Base-by-base conservation (phyloP, 371 early-diverging fungal genomes). In the Mortierella polycephala region DNA sequence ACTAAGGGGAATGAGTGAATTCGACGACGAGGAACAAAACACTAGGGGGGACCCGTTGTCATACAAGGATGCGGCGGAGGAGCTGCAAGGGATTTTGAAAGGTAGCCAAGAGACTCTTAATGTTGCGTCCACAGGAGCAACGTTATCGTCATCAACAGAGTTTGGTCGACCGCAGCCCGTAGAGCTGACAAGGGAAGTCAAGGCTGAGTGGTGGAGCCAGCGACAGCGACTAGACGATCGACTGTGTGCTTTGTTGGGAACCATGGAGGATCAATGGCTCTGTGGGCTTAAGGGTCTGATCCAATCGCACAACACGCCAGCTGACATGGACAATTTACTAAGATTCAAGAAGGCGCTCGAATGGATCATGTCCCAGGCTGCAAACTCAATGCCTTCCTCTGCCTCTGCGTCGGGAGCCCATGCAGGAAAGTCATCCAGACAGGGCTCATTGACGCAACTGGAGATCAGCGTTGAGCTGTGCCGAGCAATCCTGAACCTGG, bases 221-320 rank as follows among this genome's bases (percentile, higher is more conserved):
- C 87, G 98, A 20, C 83, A 84, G 13, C 74, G 67, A 16, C 74
- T 96, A 14, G 96, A 98, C 75, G 72, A 70, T 1, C 87, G 88
- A 18, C 59, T 98, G 47, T 83, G 88, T 50, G 65, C 57, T 3
- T 62, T 95, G 20, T 68, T 96, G 30, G 77, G 57, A 0, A 64
- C 69, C 3, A 86, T 98, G 11, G 94, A 98, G 64, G 70, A 74
- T 41, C 82, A 82, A 16, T 96, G 96, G 96, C 84, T 96, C 3
- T 92, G 96, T 30, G 95, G 94, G 1, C 94, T 96, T 21, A 85
- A 84, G 73, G 89, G 88, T 40, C 57, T 80, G 23, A 70, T 80
- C 41, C 80, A 80, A 23, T 80, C 65, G 9, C 60, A 72, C 52
- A 72, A 68, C 51, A 63, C 75, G 20, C 63, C 71, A 6, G 52